Conservation (phyloP, 306 rosid species). For the Acacia confusa region DNA sequence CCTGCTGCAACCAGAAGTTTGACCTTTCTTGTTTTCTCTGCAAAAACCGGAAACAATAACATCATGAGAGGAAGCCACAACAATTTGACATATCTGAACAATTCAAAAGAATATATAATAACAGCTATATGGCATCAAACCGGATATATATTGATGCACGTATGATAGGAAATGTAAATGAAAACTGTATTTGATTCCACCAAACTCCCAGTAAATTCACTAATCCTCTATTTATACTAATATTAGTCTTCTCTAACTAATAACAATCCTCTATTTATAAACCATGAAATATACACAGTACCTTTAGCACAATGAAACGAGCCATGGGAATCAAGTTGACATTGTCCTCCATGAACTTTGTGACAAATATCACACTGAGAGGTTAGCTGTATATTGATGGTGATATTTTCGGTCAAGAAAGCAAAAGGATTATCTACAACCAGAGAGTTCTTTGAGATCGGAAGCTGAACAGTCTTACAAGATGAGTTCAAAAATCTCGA, state of each 20-base stretch:
- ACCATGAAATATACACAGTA: background rate
- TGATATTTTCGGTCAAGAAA: background rate
- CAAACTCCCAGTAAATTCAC: no score
- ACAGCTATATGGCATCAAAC: no score
- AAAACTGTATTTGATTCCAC: no score
- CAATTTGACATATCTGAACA: background rate
- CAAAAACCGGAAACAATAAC: background rate
- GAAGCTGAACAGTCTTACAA: slow-evolving; percentile 33
- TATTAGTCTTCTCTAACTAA: no score
- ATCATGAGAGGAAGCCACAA: background rate
- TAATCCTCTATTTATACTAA: no score
- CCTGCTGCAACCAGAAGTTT: background rate
- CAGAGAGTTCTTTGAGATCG: background rate
- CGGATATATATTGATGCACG: no score
- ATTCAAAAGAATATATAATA: background rate
- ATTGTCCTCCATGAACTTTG: slow-evolving; percentile 18
- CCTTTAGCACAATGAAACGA: slow-evolving; percentile 28
- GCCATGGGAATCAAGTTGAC: slow-evolving; percentile 19
- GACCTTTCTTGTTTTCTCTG: background rate
- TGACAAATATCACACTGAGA: slow-evolving; percentile 28
- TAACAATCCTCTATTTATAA: no score
- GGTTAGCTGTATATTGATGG: slow-evolving; percentile 4
- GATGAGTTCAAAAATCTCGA: background rate
- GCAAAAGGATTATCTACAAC: background rate
- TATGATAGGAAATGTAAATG: no score